Evolutionary conservation across 352 stramenopile genomes (phyloP), one percentile per base, ranked within the genome.

Genomic region (Phytophthora citrophthora): DNA sequence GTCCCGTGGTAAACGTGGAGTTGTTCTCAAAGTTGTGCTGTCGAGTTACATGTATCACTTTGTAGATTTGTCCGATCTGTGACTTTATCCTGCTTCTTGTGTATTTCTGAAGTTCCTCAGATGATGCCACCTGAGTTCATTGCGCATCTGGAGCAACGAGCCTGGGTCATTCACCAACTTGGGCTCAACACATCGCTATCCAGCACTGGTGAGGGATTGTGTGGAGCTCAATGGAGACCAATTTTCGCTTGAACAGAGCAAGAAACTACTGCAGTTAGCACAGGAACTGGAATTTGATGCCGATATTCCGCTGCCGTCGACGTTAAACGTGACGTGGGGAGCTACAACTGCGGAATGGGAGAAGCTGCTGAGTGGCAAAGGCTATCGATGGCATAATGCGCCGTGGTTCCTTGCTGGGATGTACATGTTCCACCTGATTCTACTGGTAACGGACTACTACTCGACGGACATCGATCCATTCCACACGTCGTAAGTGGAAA

Each of bases 381-480:
- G 34, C 15, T 88, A 89, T 54, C 88, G 75, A 50, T 93, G 83
- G 83, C 81, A 89, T 53, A 77, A 86, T 52, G 70, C 73, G 16
- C 77, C 84, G 39, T 91, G 82, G 80, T 93, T 93, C 68, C 39
- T 90, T 93, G 91, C n/a, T n/a, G n/a, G n/a, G n/a, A n/a, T n/a
- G n/a, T n/a, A n/a, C 72, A 75, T 91, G 63, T 91, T 90, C 63
- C 81, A 90, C 59, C 66, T 87, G 23, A 64, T 93, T 15, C 58
- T 91, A 18, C 48, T 91, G 27, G 52, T 93, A 46, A 61, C 80
- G 6, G 81, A 83, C 57, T 90, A 83, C 56, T 89, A 86, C 58
- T 74, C 77, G 16, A 79, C 78, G 26, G 67, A 69, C 5, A 57
- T 89, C 13, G 84, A 93, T 45, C 84, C 84, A 16, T 93, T 90